Base-by-base conservation (phyloP, 1,284 basidiomycete species). In the Leccinum huronense region DNA sequence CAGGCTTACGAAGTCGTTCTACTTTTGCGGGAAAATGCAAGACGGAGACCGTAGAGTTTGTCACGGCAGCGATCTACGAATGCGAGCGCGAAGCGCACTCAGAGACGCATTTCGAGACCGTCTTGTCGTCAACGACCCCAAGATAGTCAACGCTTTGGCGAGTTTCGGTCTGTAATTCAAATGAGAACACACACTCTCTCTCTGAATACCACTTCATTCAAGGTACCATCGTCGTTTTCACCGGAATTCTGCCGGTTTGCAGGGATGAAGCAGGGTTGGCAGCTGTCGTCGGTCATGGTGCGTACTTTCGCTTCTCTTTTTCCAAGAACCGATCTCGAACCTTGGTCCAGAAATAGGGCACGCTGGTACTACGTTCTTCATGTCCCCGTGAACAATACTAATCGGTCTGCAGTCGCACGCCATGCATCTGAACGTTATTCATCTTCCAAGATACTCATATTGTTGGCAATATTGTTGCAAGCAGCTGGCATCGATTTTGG, bases 241-340 rank as follows among this genome's bases (percentile, higher is more conserved):
- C 92, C 0, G 95, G 95, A 0, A 94, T 98, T 59, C 76, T 98
- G 8, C 94, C 93, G 0, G 79, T 96, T 5, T 89, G 88, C 58
- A 80, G 80, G 65, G 88, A 94, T 66, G 91, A 95, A 67, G 84
- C 91, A 66, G 95, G 94, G 0, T 78, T 98, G 0, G 94, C 96
- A 1, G 90, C 91, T 7, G 89, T 98, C 1, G 78, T 98, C 2
- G 87, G 93, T 1, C 95, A 98, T 76, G 94, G 94, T 89, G 66
- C 57, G 83, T 34, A 19, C 74, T 45, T 45, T 5, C 59, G 36
- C n/a, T 57, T 61, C 33, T 27, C 60, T 30, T 23, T 4, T 60
- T 58, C 34, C 14, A 56, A 7, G 16, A 48, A 14, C 6, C 8
- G 51, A 14, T 58, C 60, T 61, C 45, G 30, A 65, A 55, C 16